Evolutionary conservation across 352 stramenopile species (phyloP).

Genomic region (Phytophthora boehmeriae): DNA sequence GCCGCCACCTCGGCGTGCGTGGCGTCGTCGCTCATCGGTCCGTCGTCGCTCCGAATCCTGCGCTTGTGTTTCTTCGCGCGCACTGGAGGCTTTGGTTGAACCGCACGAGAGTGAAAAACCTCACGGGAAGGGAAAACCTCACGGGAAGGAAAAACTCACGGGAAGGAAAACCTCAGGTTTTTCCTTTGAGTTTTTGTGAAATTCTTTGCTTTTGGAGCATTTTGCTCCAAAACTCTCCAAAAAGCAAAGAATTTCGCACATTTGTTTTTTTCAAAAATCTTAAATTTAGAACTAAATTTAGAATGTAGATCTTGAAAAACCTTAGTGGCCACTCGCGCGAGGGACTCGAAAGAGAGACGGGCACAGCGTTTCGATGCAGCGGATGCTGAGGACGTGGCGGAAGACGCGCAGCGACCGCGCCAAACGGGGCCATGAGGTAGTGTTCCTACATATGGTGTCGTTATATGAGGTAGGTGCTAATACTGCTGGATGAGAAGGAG

Average conservation of each 20-base stretch:
- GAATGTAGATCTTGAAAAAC: too few species aligned
- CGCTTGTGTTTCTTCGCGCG: constrained; percentile 6
- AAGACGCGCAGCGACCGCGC: constrained; percentile 44
- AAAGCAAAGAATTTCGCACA: too few species aligned
- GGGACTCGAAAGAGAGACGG: too few species aligned
- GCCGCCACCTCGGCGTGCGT: constrained; percentile 41
- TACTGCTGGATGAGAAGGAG: constrained; percentile 38
- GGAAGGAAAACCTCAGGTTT: too few species aligned
- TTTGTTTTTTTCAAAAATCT: too few species aligned
- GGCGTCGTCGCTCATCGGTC: constrained; percentile 36
- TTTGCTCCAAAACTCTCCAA: too few species aligned
- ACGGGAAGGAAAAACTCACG: too few species aligned
- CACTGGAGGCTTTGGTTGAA: constrained; percentile 5
- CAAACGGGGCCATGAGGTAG: constrained; percentile 52
- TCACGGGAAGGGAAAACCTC: constrained; percentile 7
- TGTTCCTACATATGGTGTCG: constrained; percentile 6
- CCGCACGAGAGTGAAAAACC: constrained; percentile 13
- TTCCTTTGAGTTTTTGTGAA: too few species aligned
- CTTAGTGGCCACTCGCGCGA: neutral
- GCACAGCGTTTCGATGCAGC: constrained; percentile 24
- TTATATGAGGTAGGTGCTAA: neutral
- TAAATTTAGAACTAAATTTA: too few species aligned
- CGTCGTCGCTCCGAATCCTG: constrained; percentile 14
- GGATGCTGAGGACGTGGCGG: constrained; percentile 40
- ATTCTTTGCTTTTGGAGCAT: too few species aligned